A percentile compares a stretch with the other conserved stretches of the same genome.
Evolutionary conservation across 2,329 filamentous ascomycete genomes (phyloP).

Genomic region (Pestalotiopsis sp.): DNA sequence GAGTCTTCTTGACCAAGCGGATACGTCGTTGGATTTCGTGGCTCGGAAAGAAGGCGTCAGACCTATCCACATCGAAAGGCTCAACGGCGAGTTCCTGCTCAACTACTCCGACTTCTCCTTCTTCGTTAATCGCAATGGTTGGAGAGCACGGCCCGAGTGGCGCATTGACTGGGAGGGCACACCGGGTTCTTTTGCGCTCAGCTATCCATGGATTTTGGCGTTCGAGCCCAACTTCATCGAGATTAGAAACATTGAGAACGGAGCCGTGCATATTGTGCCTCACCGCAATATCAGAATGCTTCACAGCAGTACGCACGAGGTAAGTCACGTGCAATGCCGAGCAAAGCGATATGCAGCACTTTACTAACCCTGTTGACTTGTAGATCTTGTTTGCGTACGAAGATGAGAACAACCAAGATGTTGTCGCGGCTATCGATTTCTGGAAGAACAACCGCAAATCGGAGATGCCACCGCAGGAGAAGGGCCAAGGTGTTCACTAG

Average conservation of each 20-base stretch:
- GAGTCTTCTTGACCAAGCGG: slow-evolving; percentile 92
- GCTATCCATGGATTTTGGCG: slow-evolving; percentile 93
- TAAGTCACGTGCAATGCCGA: slow-evolving; percentile 42
- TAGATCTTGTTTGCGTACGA: slow-evolving; percentile 98
- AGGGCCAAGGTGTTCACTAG: slow-evolving; percentile 12
- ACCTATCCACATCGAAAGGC: slow-evolving; percentile 94
- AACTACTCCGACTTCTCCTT: slow-evolving; percentile 99
- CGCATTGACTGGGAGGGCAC: slow-evolving; percentile 96
- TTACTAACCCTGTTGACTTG: slow-evolving; percentile 17
- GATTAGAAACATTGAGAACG: slow-evolving; percentile 91
- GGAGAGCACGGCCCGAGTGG: slow-evolving; percentile 95
- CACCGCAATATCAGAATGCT: slow-evolving; percentile 97
- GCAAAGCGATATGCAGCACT: not conserved
- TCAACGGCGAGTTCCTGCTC: slow-evolving; percentile 94
- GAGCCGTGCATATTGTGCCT: slow-evolving; percentile 92
- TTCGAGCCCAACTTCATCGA: slow-evolving; percentile 99
- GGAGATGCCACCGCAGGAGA: slow-evolving; percentile 14
- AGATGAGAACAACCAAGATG: slow-evolving; percentile 89
- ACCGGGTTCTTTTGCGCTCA: slow-evolving; percentile 88
- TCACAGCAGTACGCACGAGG: slow-evolving; percentile 95
- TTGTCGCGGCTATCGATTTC: slow-evolving; percentile 94
- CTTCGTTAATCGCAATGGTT: slow-evolving; percentile 98
- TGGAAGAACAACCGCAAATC: slow-evolving; percentile 69
- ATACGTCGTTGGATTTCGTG: slow-evolving; percentile 97
- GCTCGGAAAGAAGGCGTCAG: slow-evolving; percentile 89